Evolutionary conservation across 75 land plant species (phyloP).

Genomic region (Pinus albicaulis): DNA sequence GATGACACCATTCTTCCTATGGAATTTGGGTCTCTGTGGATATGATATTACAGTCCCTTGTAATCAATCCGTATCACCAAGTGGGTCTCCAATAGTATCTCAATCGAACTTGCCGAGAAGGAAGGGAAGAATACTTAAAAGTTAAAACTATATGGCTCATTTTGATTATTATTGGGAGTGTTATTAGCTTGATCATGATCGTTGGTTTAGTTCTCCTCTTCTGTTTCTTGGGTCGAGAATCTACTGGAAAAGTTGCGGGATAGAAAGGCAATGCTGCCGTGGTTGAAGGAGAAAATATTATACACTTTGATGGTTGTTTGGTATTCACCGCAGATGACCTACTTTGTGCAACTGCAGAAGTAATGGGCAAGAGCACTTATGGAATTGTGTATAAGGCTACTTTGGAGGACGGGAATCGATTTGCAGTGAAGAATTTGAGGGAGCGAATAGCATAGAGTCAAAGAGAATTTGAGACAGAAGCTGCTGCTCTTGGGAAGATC

Average conservation of each 20-base stretch:
- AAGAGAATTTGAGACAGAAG: slow-evolving; percentile 80
- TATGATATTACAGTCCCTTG: slow-evolving; percentile 39
- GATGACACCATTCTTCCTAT: too few species aligned
- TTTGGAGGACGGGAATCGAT: slow-evolving; percentile 72
- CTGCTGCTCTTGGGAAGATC: slow-evolving; percentile 63
- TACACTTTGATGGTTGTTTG: slow-evolving; percentile 80
- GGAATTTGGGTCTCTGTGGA: slow-evolving; percentile 74
- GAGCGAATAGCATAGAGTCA: slow-evolving; percentile 76
- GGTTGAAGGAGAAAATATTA: slow-evolving; percentile 65
- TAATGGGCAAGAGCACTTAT: too few species aligned
- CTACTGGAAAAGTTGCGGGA: slow-evolving; percentile 3
- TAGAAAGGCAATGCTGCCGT: slow-evolving; percentile 20
- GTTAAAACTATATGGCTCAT: slow-evolving; percentile 60
- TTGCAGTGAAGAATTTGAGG: slow-evolving; percentile 84
- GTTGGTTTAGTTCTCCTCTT: slow-evolving; percentile 48
- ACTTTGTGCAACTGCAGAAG: slow-evolving; percentile 87
- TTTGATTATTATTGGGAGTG: slow-evolving; percentile 63
- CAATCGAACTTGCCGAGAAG: background rate
- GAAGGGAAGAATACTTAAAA: slow-evolving; percentile 11
- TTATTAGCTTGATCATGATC: slow-evolving; percentile 38
- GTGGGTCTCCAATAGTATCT: background rate
- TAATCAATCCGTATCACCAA: slow-evolving; percentile 29
- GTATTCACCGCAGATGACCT: slow-evolving; percentile 85
- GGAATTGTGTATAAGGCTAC: slow-evolving; percentile 94
- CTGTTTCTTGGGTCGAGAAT: slow-evolving; percentile 41